Percentiles rank a stretch among this genome's conserved stretches.
These are phyloP conservation scores for Thozetella sp. DNA, from an alignment of 495 filamentous ascomycete species.

Conservation along the genomic window DNA sequence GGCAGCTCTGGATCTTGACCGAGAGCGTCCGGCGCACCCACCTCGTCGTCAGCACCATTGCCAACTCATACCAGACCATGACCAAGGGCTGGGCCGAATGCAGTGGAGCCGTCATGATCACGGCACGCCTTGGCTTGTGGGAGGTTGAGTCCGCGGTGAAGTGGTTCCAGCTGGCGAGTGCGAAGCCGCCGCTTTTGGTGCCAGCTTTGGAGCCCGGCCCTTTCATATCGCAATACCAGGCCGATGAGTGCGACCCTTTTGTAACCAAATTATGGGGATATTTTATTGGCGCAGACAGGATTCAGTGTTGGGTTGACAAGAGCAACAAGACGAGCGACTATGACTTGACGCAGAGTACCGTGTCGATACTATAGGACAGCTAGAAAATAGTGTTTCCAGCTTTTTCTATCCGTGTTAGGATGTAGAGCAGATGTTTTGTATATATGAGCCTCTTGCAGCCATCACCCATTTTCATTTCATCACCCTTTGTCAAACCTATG, in stretches of 20 bases:
- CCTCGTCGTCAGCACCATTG: slow-evolving; percentile 36
- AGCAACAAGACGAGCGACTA: background rate
- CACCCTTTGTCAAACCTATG: no score
- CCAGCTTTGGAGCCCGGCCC: slow-evolving; percentile 5
- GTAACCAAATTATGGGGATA: slow-evolving; percentile 7
- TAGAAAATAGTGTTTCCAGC: no score
- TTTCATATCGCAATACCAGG: slow-evolving; percentile 6
- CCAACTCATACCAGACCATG: slow-evolving; percentile 39
- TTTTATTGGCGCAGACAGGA: slow-evolving; percentile 10
- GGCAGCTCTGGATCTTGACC: slow-evolving; percentile 45
- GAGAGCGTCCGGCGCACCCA: slow-evolving; percentile 44
- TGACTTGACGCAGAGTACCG: no score
- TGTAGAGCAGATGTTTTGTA: no score
- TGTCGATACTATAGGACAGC: no score
- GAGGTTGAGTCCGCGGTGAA: slow-evolving; percentile 24
- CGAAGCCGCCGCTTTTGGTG: slow-evolving; percentile 1
- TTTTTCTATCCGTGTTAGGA: no score
- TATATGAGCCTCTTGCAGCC: no score
- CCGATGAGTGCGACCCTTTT: slow-evolving; percentile 7
- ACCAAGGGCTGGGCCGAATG: slow-evolving; percentile 40
- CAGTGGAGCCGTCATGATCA: slow-evolving; percentile 38
- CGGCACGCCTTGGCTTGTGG: slow-evolving; percentile 36
- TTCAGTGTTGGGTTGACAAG: slow-evolving; percentile 11
- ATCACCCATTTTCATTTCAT: no score
- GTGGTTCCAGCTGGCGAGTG: slow-evolving; percentile 17